A percentile compares a stretch with the other conserved stretches of the same genome.
phyloP scores from a whole-genome alignment of 2,329 filamentous ascomycete genomes.

The Cryoendolithus antarcticus region DNA sequence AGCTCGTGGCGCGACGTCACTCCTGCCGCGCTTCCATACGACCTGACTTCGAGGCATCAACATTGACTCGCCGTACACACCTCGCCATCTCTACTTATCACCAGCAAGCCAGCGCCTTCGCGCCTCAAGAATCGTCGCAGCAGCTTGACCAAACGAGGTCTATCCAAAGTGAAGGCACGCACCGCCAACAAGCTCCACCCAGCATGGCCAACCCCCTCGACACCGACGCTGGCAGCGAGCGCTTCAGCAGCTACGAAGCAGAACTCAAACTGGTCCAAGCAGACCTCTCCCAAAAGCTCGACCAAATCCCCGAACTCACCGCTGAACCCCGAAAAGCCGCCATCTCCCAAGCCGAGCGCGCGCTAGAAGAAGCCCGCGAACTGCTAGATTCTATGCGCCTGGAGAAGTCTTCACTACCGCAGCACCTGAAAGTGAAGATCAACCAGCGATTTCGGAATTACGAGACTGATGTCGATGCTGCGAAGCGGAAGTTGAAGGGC shows the following conservation, averaged over 20 bases:
- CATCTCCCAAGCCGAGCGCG: constrained; percentile 71
- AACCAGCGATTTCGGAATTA: constrained; percentile 92
- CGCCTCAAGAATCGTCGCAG: no score
- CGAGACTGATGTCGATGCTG: constrained; percentile 68
- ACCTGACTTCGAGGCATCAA: no score
- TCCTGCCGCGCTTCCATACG: no score
- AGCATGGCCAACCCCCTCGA: constrained; percentile 32
- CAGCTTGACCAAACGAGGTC: no score
- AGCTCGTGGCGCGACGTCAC: no score
- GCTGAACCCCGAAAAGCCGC: constrained; percentile 89
- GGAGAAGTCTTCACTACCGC: constrained; percentile 96
- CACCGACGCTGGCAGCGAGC: constrained; percentile 87
- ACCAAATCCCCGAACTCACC: constrained; percentile 76
- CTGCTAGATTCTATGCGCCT: constrained; percentile 92
- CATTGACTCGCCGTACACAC: no score
- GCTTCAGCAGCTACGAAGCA: constrained; percentile 93
- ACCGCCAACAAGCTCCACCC: not conserved
- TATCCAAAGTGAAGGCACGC: no score
- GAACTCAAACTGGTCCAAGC: constrained; percentile 93
- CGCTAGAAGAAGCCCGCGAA: constrained; percentile 85
- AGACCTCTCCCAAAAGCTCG: constrained; percentile 85
- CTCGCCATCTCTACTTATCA: no score
- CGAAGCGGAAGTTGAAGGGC: constrained; percentile 64
- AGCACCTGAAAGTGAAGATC: constrained; percentile 65
- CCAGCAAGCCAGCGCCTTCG: no score